These are phyloP conservation scores for Collybia nuda DNA, from an alignment of 768 basidiomycete species.

Conservation along the genomic window DNA sequence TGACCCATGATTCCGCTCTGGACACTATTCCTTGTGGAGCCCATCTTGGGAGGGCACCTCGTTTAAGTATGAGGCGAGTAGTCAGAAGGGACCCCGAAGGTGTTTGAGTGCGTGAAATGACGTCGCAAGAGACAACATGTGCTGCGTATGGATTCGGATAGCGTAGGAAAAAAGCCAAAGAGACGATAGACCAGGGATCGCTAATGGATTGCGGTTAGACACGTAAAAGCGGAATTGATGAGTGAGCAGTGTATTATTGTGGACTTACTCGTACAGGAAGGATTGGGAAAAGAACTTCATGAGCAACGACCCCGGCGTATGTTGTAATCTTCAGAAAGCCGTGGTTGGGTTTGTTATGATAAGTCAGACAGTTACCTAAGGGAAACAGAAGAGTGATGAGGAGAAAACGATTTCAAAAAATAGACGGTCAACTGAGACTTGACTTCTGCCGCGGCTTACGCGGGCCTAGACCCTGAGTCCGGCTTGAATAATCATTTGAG, in stretches of 20 bases:
- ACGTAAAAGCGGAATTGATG: slow-evolving; percentile 2
- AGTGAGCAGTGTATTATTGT: background rate
- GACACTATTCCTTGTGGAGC: slow-evolving; percentile 80
- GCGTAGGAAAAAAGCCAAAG: slow-evolving; percentile 90
- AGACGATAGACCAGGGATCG: slow-evolving; percentile 92
- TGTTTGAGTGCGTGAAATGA: slow-evolving; percentile 80
- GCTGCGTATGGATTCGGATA: slow-evolving; percentile 95
- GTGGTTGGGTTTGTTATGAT: background rate
- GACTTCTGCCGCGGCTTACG: too few species aligned
- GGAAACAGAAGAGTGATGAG: too few species aligned
- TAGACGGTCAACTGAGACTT: too few species aligned
- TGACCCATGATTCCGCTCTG: slow-evolving; percentile 89
- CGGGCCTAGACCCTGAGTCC: too few species aligned
- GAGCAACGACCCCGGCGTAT: slow-evolving; percentile 28
- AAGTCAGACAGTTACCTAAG: too few species aligned
- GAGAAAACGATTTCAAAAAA: too few species aligned
- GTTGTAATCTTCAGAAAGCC: slow-evolving; percentile 3
- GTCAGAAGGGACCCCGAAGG: slow-evolving; percentile 77
- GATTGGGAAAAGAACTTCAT: slow-evolving; percentile 62
- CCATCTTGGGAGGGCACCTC: slow-evolving; percentile 90
- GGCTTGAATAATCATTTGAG: too few species aligned
- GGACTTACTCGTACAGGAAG: slow-evolving; percentile 53
- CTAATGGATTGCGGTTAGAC: slow-evolving; percentile 37
- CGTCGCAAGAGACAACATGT: slow-evolving; percentile 94
- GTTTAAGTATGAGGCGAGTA: slow-evolving; percentile 89